Base-by-base conservation (phyloP, 257 asterid species). In the Cinchona pubescens region DNA sequence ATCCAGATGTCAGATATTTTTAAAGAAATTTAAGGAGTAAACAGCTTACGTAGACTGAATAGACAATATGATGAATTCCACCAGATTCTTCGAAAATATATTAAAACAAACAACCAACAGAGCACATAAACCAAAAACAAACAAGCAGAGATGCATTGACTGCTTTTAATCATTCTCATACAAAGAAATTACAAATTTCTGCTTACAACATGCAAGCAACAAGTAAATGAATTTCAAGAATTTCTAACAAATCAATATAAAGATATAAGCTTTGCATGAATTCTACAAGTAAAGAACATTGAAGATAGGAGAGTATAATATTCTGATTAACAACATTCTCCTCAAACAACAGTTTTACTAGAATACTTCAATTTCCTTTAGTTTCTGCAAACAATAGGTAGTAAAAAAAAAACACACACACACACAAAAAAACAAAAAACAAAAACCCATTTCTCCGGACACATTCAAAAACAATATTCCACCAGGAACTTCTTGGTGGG, bases 391-490 rank as follows among this genome's bases (percentile, higher is more conserved):
- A 32, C 23, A 11, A 48, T 21, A 67, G 5, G 5, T 13, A 21
- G 23, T 27, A 58, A 2, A 56, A n/a, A n/a, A n/a, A n/a, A n/a
- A n/a, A n/a, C n/a, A n/a, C n/a, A n/a, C n/a, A n/a, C n/a, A 38
- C 6, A 4, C 4, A 8, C 5, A 38, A 38, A 38, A 32, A 16
- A 34, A 62, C 1, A n/a, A 29, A 55, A 67, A 56, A 56, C 58
- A 13, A 48, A 69, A 69, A 29, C 69, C 46, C 72, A 42, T 42
- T 25, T 32, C 49, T 49, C 3, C 32, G 40, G 7, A 25, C 72
- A 60, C 73, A 62, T n/a, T 66, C 32, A 60, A 55, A 35, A 72
- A 67, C 68, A 43, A 42, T 35, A 46, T 58, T 62, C 13, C 34
- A 70, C 51, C 62, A 5, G 19, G 19, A 23, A 65, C 48, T 74